Evolutionary conservation across 257 asterid species (phyloP), one percentile per base, ranked within the genome.

Genomic region (Petunia axillaris): DNA sequence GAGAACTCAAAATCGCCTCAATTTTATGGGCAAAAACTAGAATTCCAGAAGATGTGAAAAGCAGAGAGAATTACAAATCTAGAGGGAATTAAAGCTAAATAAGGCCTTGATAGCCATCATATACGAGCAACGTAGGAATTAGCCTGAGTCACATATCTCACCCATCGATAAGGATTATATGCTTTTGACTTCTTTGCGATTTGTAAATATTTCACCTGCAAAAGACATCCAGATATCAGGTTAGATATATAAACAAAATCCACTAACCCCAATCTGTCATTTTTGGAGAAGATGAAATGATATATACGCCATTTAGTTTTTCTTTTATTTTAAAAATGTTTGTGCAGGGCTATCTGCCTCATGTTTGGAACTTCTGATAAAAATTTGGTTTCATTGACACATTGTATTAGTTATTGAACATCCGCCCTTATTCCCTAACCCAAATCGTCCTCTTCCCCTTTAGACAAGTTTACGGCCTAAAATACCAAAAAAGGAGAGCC

Each of bases 41-140:
- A 44, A 58, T 70, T 5, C 1, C 3, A 41, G 76, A 25, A 46
- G 10, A 70, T 16, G 76, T 70, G 59, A 46, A 25, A 46, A 16
- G 41, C 5, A 46, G 41, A 68, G 9, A 70, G 73, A 71, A 37
- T 59, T 37, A 48, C 25, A 50, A 50, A 71, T 44, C 60, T 25
- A 25, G 10, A 71, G 35, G 62, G 60, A 15, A n/a, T 10, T 50
- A 48, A 35, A 25, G 62, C 62, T 48, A 39, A 11, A 35, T 2
- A 35, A 48, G 25, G 77, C 16, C 60, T 48, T 1, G 13, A 50
- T 50, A 35, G 77, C 44, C 62, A 50, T 91, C 91, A 93, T 81
- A 96, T 91, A 76, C 99, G 99, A 85, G 98, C 99, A 82, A 96
- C 99, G 76, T 93, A 95, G 15, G 99, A 96, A 84, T 96, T 93